Evolutionary conservation across 805 yeast genomes (phyloP).

Genomic region (Cyberlindnera mycetangii): DNA sequence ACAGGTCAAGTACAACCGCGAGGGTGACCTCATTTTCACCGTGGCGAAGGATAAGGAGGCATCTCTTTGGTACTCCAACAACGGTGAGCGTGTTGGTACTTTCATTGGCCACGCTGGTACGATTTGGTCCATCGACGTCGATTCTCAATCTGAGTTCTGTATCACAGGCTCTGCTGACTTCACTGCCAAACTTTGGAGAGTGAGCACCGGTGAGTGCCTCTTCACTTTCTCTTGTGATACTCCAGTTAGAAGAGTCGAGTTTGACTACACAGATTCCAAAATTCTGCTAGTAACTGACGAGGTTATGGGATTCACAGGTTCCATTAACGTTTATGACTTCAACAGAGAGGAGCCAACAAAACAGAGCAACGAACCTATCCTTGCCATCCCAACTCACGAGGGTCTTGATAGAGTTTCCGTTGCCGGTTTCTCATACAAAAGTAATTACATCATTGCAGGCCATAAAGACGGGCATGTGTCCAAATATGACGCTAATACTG

Average conservation of each 20-base stretch:
- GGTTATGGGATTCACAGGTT: slow-evolving; percentile 86
- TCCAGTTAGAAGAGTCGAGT: slow-evolving; percentile 90
- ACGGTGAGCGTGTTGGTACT: slow-evolving; percentile 97
- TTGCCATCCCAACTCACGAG: slow-evolving; percentile 58
- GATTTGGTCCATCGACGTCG: slow-evolving; percentile 90
- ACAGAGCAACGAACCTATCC: slow-evolving; percentile 53
- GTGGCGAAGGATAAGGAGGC: slow-evolving; percentile 90
- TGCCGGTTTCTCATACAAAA: slow-evolving; percentile 85
- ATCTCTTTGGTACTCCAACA: slow-evolving; percentile 89
- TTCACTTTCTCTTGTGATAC: slow-evolving; percentile 72
- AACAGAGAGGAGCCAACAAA: slow-evolving; percentile 44
- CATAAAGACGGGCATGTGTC: slow-evolving; percentile 85
- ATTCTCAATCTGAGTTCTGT: slow-evolving; percentile 60
- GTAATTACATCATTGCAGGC: slow-evolving; percentile 74
- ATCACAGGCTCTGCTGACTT: slow-evolving; percentile 92
- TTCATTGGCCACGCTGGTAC: slow-evolving; percentile 89
- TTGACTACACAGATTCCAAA: slow-evolving; percentile 67
- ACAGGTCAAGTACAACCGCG: slow-evolving; percentile 91
- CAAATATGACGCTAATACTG: slow-evolving; percentile 74
- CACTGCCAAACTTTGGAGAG: slow-evolving; percentile 80
- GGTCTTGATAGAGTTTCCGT: slow-evolving; percentile 65
- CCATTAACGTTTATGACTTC: slow-evolving; percentile 65
- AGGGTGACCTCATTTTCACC: slow-evolving; percentile 91
- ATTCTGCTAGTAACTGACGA: slow-evolving; percentile 81
- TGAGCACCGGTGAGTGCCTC: slow-evolving; percentile 71